Evolutionary conservation across 2,329 filamentous ascomycete genomes (phyloP).

Genomic region (Myriosclerotinia duriaeana): DNA sequence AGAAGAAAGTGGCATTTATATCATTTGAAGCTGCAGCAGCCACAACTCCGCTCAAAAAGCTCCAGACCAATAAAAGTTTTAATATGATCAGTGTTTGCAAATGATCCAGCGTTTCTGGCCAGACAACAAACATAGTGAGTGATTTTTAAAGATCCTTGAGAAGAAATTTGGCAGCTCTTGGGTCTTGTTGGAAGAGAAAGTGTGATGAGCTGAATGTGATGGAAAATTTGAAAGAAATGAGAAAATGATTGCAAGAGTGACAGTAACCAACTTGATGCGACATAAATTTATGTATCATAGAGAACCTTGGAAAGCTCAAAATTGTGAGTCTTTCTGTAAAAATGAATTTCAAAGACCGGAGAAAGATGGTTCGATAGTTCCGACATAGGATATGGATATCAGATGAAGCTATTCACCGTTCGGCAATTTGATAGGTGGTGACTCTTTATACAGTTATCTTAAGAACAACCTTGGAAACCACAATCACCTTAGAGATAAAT

Average conservation of each 20-base stretch:
- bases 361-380: constrained; percentile 12
- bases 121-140: neutral
- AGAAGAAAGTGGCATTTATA: constrained; percentile 14
- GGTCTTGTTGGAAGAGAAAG: neutral
- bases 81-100: neutral
- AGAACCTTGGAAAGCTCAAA: neutral
- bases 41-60: neutral
- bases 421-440: neutral
- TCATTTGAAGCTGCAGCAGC: neutral
- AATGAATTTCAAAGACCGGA: neutral
- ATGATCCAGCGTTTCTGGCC: neutral
- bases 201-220: neutral
- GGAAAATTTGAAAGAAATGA: neutral
- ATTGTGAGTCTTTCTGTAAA: neutral
- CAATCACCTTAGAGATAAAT: neutral
- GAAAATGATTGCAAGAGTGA: neutral
- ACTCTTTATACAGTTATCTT: neutral
- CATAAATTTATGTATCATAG: neutral
- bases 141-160: neutral
- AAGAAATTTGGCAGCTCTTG: neutral
- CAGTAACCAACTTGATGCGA: neutral
- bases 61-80: neutral
- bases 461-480: neutral
- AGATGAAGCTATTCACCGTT: constrained; percentile 9
- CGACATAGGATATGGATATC: neutral